Conservation (phyloP, 805 yeast genomes). For the Schizosaccharomyces cryophilus region DNA sequence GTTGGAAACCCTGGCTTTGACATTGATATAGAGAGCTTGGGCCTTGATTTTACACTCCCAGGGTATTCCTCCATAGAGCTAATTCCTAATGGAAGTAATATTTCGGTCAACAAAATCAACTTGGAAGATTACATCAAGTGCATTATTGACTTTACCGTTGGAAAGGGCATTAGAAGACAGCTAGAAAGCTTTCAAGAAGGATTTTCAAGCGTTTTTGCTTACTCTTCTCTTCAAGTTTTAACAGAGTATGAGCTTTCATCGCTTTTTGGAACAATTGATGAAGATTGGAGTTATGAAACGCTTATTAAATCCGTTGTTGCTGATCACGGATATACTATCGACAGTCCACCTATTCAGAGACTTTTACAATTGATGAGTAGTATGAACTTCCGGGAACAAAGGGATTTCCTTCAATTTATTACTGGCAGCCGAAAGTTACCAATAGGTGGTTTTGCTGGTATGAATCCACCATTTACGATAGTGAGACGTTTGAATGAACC, state of each 20-base stretch:
- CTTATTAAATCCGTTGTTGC: slow-evolving; percentile 42
- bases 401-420: slow-evolving; percentile 59
- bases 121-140: slow-evolving; percentile 30
- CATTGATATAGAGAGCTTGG: slow-evolving; percentile 27
- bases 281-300: slow-evolving; percentile 48
- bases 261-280: slow-evolving; percentile 53
- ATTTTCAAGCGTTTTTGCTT: slow-evolving; percentile 63
- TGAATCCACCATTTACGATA: slow-evolving; percentile 65
- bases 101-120: slow-evolving; percentile 27
- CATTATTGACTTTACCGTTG: slow-evolving; percentile 35
- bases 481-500: slow-evolving; percentile 59
- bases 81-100: slow-evolving; percentile 28
- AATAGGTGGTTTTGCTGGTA: slow-evolving; percentile 69
- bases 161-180: slow-evolving; percentile 40
- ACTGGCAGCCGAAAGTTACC: slow-evolving; percentile 90
- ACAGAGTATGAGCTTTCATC: slow-evolving; percentile 48
- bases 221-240: slow-evolving; percentile 42
- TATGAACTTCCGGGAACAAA: slow-evolving; percentile 30
- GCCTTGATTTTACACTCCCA: slow-evolving; percentile 48
- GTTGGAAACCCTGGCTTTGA: slow-evolving; percentile 8
- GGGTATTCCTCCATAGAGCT: slow-evolving; percentile 44
- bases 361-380: slow-evolving; percentile 37
- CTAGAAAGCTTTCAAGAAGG: slow-evolving; percentile 50
- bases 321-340: slow-evolving; percentile 69
- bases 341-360: slow-evolving; percentile 35